Conservation (phyloP, 2,329 filamentous ascomycete genomes). For the Basipetospora chlamydospora region DNA sequence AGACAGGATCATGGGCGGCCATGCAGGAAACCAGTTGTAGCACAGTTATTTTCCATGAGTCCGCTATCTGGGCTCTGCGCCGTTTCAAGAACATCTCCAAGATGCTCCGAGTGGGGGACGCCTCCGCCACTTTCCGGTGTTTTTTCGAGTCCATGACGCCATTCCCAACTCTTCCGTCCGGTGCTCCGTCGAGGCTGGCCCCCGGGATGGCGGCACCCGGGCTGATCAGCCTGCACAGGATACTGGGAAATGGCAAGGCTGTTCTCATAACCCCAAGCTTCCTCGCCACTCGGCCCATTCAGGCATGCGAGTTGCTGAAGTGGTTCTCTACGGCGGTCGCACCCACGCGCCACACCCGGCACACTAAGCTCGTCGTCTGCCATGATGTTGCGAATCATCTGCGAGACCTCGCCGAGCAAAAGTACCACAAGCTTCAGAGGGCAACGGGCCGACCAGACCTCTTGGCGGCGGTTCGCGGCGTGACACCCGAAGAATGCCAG, state of each 20-base stretch:
- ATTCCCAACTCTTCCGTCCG: slow-evolving; percentile 8
- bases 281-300: slow-evolving; percentile 21
- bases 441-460: background rate
- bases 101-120: slow-evolving; percentile 16
- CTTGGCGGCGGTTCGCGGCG: background rate
- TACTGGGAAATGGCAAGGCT: slow-evolving; percentile 18
- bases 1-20: slow-evolving; percentile 29
- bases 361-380: slow-evolving; percentile 14
- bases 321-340: slow-evolving; percentile 12
- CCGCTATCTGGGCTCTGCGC: slow-evolving; percentile 20
- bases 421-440: background rate
- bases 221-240: slow-evolving; percentile 13
- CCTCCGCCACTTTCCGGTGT: slow-evolving; percentile 22
- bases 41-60: slow-evolving; percentile 31
- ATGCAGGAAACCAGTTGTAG: slow-evolving; percentile 20
- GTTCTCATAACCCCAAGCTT: slow-evolving; percentile 28
- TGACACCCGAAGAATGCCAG: slow-evolving; percentile 8
- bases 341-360: background rate
- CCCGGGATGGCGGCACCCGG: background rate
- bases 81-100: slow-evolving; percentile 22
- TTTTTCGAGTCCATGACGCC: slow-evolving; percentile 19
- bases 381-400: slow-evolving; percentile 16
- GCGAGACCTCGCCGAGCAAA: slow-evolving; percentile 11
- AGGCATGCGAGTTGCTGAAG: slow-evolving; percentile 19
- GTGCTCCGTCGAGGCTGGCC: slow-evolving; percentile 4